Percentiles rank a stretch among this genome's conserved stretches.
phyloP scores from a whole-genome alignment of 2,329 filamentous ascomycete species.

The Metarhizium album region DNA sequence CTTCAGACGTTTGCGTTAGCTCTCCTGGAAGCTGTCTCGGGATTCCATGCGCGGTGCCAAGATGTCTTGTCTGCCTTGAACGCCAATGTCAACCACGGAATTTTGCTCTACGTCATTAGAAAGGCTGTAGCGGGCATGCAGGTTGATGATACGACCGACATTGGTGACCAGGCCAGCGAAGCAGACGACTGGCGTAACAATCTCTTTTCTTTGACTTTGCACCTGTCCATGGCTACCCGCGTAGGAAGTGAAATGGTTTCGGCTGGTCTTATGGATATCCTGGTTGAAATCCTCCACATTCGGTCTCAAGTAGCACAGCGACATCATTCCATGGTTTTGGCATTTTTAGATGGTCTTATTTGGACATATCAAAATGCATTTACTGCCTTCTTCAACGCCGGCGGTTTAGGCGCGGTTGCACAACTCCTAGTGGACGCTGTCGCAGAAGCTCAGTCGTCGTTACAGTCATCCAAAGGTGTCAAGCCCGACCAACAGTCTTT shows the following conservation, averaged over 20 bases:
- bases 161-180: slow-evolving; percentile 50
- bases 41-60: slow-evolving; percentile 61
- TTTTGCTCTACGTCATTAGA: slow-evolving; percentile 83
- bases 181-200: slow-evolving; percentile 84
- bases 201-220: slow-evolving; percentile 77
- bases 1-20: slow-evolving; percentile 75
- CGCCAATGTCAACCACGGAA: slow-evolving; percentile 91
- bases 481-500: slow-evolving; percentile 59
- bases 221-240: slow-evolving; percentile 63
- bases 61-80: slow-evolving; percentile 88
- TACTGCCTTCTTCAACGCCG: slow-evolving; percentile 67
- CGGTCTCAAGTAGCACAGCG: slow-evolving; percentile 74
- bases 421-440: slow-evolving; percentile 75
- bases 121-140: slow-evolving; percentile 81
- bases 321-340: slow-evolving; percentile 72
- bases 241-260: slow-evolving; percentile 77
- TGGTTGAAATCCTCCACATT: slow-evolving; percentile 79
- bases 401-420: slow-evolving; percentile 84
- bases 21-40: slow-evolving; percentile 75
- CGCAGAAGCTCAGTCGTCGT: slow-evolving; percentile 53
- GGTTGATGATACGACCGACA: slow-evolving; percentile 39
- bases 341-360: slow-evolving; percentile 80
- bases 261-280: slow-evolving; percentile 78
- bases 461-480: slow-evolving; percentile 62
- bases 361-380: slow-evolving; percentile 80